Base-by-base conservation (phyloP, 331 rosid genomes). In the Quercus tomentella region DNA sequence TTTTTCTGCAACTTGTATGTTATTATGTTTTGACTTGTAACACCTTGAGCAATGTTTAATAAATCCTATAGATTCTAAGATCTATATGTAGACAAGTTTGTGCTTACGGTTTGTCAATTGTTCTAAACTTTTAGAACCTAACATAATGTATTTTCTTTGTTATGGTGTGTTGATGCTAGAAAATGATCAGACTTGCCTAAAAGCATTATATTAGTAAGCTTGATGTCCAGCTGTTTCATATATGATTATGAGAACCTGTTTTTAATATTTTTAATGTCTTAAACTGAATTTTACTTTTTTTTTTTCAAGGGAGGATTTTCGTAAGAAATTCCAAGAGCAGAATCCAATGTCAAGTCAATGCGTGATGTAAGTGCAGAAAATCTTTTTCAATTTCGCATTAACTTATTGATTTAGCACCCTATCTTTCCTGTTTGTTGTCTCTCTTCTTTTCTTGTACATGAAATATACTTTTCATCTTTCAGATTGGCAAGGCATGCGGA, bases 401-500 rank as follows among this genome's bases (percentile, higher is more conserved):
- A 7, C 49, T 35, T 25, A 33, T 68, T 41, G 12, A 73, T 55
- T 75, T 35, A 51, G 52, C 17, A 16, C 37, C 26, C 51, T 16
- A 2, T 52, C 55, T 69, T 18, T 61, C 26, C 5, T 72, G 33
- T 10, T 61, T 70, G 70, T 70, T 61, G 41, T 11, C n/a, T 66
- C 30, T 17, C 69, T 45, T 26, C 15, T 76, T 72, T 25, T 41
- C 43, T 21, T 75, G 69, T 31, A n/a, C 22, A 21, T 55, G 67
- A 72, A 43, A 58, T 25, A 41, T 37, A 15, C 16, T 28, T 37
- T 79, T 22, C 51, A 77, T 30, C 54, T 33, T 83, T 84, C 89
- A 95, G 99, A 73, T 95, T 71, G 98, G 99, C 85, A 93, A 89
- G 90, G 98, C 97, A 8, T 89, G 99, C 74, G 98, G 98, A 79